Percentiles rank a stretch among this genome's conserved stretches.
These are phyloP conservation scores for Neurospora tetrasperma DNA, from an alignment of 495 filamentous ascomycete species.

Conservation along the genomic window DNA sequence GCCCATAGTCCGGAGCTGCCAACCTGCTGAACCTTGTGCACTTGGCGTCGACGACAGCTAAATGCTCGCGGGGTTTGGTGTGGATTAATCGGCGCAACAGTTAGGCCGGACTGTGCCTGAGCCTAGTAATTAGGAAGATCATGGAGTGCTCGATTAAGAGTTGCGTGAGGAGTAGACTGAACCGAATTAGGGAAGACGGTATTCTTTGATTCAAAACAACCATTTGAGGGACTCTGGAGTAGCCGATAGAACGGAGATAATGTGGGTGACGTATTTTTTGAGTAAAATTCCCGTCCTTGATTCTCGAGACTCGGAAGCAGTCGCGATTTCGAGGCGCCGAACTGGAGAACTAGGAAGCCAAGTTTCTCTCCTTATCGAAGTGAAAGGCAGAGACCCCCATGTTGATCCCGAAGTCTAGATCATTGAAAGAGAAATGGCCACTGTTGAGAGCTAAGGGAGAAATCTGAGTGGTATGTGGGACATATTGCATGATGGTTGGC, in stretches of 20 bases:
- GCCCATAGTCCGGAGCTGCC: neutral
- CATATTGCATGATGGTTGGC: neutral
- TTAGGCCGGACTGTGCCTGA: neutral
- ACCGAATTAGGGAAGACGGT: neutral
- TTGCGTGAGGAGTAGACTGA: neutral
- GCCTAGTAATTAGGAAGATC: neutral
- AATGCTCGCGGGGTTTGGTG: neutral
- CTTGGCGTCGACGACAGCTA: neutral
- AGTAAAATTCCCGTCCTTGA: neutral
- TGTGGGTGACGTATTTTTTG: neutral
- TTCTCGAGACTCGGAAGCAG: neutral
- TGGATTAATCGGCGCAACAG: neutral
- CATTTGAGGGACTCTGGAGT: neutral
- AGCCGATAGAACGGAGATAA: neutral
- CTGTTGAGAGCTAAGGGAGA: neutral
- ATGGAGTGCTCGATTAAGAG: neutral
- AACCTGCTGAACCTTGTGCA: neutral
- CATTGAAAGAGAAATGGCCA: conserved; percentile 31
- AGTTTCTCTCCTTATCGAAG: conserved; percentile 47
- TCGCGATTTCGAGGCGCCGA: neutral
- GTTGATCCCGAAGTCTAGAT: conserved; percentile 60
- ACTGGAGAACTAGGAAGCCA: conserved; percentile 17
- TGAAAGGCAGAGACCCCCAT: conserved; percentile 18
- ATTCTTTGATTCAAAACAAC: neutral
- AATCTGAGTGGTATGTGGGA: neutral